Conservation (phyloP, 2,329 filamentous ascomycete genomes). For the Exophiala viscosa region DNA sequence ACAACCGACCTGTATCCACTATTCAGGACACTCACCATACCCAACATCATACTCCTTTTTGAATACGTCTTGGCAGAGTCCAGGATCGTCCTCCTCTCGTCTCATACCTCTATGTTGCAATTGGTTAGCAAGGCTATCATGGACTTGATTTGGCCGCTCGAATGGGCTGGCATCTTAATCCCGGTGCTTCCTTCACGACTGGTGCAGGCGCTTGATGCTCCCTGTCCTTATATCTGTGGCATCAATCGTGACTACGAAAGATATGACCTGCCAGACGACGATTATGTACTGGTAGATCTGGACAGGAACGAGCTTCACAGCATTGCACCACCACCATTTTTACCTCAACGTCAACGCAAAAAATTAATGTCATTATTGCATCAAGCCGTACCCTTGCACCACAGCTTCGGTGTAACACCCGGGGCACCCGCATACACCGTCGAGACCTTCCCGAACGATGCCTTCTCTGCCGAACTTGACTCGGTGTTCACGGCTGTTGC, state of each 20-base stretch:
- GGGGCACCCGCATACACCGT: conserved; percentile 90
- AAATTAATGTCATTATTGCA: conserved; percentile 88
- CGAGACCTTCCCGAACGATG: conserved; percentile 86
- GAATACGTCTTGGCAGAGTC: conserved; percentile 92
- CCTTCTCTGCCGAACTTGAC: conserved; percentile 82
- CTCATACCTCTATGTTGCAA: conserved; percentile 93
- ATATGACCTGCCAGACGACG: conserved; percentile 83
- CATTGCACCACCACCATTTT: conserved; percentile 68
- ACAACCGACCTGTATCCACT: conserved; percentile 90
- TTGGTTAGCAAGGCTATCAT: conserved; percentile 83
- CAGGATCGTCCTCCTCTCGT: conserved; percentile 92
- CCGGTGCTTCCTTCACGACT: conserved; percentile 83
- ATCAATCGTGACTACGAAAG: conserved; percentile 89
- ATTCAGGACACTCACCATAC: conserved; percentile 83
- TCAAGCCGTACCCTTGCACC: conserved; percentile 82
- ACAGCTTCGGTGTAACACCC: conserved; percentile 77
- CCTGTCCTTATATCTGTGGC: conserved; percentile 94
- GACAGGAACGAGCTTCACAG: conserved; percentile 88
- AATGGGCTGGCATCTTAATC: conserved; percentile 93
- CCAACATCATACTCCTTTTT: conserved; percentile 87
- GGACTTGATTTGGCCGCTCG: conserved; percentile 80
- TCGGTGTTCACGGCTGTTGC: conserved; percentile 72
- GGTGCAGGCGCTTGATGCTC: conserved; percentile 85
- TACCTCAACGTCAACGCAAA: conserved; percentile 83
- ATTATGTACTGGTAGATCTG: conserved; percentile 91